Evolutionary conservation across 768 basidiomycete genomes (phyloP).

Genomic region (Cubamyces sp.): DNA sequence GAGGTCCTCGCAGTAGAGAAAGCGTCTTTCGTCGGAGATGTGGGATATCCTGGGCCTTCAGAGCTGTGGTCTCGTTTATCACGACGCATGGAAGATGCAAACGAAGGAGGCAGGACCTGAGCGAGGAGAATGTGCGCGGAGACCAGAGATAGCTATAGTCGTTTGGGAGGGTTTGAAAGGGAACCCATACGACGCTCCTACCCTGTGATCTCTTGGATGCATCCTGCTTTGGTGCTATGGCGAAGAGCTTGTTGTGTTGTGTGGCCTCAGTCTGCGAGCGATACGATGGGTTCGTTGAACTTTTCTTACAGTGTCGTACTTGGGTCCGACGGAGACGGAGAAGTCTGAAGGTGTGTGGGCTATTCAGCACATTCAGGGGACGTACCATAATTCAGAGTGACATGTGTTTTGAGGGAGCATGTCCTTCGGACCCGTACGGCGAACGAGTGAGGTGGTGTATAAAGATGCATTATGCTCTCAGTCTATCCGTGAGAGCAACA

Average conservation of each 20-base stretch:
- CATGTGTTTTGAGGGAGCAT: no score
- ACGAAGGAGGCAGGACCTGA: background rate
- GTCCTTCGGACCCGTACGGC: no score
- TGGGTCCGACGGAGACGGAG: no score
- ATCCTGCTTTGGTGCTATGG: background rate
- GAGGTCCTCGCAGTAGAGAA: constrained; percentile 36
- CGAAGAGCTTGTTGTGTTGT: no score
- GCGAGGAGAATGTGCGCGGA: background rate
- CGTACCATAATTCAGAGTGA: no score
- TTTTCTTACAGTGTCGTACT: no score
- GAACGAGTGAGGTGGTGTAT: background rate
- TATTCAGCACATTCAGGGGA: no score
- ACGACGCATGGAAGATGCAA: constrained; percentile 16
- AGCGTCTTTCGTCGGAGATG: constrained; percentile 26
- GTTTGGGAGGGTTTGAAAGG: background rate
- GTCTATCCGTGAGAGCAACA: background rate
- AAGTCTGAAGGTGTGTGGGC: no score
- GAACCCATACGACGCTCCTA: background rate
- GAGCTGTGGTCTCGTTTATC: constrained; percentile 35
- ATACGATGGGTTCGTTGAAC: no score
- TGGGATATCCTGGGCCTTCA: constrained; percentile 34
- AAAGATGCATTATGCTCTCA: background rate
- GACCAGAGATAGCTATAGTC: background rate
- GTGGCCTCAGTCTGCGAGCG: no score
- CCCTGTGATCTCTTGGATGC: background rate